phyloP scores from a whole-genome alignment of 1,139 yeast species.

The Yamadazyma triangularis region DNA sequence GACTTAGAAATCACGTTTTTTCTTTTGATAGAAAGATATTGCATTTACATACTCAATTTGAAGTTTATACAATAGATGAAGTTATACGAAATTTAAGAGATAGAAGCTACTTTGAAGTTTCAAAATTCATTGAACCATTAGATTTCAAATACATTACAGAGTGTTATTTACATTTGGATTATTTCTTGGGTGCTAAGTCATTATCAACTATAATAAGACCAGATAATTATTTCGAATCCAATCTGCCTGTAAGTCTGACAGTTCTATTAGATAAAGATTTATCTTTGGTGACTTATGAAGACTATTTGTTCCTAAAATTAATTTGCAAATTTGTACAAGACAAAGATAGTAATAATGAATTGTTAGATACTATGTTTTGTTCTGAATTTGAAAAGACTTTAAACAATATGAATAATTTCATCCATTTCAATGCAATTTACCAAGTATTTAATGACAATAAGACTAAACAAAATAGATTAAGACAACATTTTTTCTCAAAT shows the following conservation, averaged over 20 bases:
- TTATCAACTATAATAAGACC: conserved; percentile 9
- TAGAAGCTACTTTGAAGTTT: conserved; percentile 9
- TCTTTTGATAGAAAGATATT: conserved; percentile 7
- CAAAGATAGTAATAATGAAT: conserved; percentile 3
- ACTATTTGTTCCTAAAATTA: conserved; percentile 11
- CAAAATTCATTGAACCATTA: conserved; percentile 12
- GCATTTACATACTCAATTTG: conserved; percentile 3
- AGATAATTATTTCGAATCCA: conserved; percentile 3
- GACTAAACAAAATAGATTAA: conserved; percentile 3
- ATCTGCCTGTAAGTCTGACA: neutral
- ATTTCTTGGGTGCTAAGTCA: conserved; percentile 8
- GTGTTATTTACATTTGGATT: conserved; percentile 9
- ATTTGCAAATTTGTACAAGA: conserved; percentile 9
- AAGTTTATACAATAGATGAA: conserved; percentile 8
- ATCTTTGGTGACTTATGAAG: conserved; percentile 3
- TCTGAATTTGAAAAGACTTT: conserved; percentile 10
- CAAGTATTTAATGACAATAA: conserved; percentile 4
- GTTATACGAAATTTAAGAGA: conserved; percentile 9
- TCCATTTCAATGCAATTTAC: conserved; percentile 14
- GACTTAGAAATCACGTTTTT: conserved; percentile 6
- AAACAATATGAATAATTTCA: conserved; percentile 12
- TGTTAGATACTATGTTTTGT: conserved; percentile 7
- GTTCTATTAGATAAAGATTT: conserved; percentile 2
- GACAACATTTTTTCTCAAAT: conserved; percentile 1
- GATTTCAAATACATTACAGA: conserved; percentile 9